phyloP scores from a whole-genome alignment of 2,329 filamentous ascomycete genomes.

The Neurospora crassa region DNA sequence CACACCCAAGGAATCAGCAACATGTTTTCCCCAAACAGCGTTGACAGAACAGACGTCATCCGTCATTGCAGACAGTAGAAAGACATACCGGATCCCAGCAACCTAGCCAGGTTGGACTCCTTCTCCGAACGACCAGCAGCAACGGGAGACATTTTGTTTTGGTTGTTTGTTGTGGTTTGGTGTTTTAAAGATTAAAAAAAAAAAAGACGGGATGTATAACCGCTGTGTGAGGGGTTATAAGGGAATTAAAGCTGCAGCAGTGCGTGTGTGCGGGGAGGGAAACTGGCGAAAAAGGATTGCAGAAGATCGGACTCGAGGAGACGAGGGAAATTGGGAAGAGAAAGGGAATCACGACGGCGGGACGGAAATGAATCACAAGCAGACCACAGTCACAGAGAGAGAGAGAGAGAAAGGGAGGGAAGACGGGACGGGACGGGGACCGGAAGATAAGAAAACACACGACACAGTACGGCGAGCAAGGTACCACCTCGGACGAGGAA shows the following conservation, averaged over 20 bases:
- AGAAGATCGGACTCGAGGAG: not conserved
- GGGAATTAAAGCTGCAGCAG: not conserved
- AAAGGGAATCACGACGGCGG: not conserved
- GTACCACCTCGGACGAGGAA: not conserved
- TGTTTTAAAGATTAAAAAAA: not conserved
- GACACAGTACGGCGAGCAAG: not conserved
- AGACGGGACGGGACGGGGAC: not conserved
- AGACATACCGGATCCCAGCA: slow-evolving; percentile 76
- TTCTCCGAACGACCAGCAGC: slow-evolving; percentile 46
- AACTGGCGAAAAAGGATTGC: slow-evolving; percentile 3
- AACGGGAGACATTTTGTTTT: slow-evolving; percentile 48
- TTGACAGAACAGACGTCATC: not conserved
- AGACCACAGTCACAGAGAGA: not conserved
- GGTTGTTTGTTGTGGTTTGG: not conserved
- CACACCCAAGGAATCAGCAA: slow-evolving; percentile 11
- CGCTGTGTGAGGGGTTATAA: not conserved
- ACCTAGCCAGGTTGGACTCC: slow-evolving; percentile 80
- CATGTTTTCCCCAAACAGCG: not conserved
- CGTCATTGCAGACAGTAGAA: not conserved
- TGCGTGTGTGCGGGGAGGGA: not conserved
- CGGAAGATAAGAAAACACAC: not conserved
- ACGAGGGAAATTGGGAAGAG: not conserved
- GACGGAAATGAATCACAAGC: not conserved
- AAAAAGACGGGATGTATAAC: not conserved
- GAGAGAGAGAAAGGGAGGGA: not conserved